Conservation (phyloP, 352 stramenopile genomes). For the Globisporangium recalcitrans region DNA sequence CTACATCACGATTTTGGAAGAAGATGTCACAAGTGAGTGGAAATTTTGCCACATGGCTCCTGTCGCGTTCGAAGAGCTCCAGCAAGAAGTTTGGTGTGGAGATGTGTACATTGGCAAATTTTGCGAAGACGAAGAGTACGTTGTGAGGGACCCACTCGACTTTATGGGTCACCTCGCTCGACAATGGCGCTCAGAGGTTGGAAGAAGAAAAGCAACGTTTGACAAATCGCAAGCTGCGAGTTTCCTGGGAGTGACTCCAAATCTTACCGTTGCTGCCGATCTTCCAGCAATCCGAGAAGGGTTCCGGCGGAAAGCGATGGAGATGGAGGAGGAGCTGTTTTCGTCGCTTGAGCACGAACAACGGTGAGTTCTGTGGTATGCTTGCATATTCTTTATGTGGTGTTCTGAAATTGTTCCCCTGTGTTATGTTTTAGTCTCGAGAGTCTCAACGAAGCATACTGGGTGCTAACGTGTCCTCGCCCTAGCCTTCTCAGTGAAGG, state of each 20-base stretch:
- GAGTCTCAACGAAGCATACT: constrained; percentile 56
- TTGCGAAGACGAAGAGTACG: constrained; percentile 81
- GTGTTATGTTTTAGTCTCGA: constrained; percentile 22
- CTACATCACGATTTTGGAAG: constrained; percentile 82
- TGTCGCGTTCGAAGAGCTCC: constrained; percentile 85
- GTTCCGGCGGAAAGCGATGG: constrained; percentile 51
- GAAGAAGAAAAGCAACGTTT: constrained; percentile 24
- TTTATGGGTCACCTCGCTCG: constrained; percentile 83
- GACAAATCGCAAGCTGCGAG: constrained; percentile 34
- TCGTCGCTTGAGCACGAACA: constrained; percentile 28
- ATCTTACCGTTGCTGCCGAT: constrained; percentile 13
- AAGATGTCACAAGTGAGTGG: constrained; percentile 87
- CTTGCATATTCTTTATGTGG: not conserved
- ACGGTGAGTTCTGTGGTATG: constrained; percentile 27
- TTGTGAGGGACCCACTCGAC: constrained; percentile 78
- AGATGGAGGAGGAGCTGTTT: constrained; percentile 27
- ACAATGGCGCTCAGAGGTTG: constrained; percentile 75
- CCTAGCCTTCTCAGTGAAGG: constrained; percentile 57
- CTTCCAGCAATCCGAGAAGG: constrained; percentile 34
- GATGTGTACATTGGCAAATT: constrained; percentile 92
- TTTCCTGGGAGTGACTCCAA: constrained; percentile 28
- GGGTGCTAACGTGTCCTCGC: constrained; percentile 60
- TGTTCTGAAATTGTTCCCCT: not conserved
- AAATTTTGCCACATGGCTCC: constrained; percentile 90
- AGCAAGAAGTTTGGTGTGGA: constrained; percentile 91